Base-by-base conservation (phyloP, 331 rosid genomes). In the Prunus yedoensis region DNA sequence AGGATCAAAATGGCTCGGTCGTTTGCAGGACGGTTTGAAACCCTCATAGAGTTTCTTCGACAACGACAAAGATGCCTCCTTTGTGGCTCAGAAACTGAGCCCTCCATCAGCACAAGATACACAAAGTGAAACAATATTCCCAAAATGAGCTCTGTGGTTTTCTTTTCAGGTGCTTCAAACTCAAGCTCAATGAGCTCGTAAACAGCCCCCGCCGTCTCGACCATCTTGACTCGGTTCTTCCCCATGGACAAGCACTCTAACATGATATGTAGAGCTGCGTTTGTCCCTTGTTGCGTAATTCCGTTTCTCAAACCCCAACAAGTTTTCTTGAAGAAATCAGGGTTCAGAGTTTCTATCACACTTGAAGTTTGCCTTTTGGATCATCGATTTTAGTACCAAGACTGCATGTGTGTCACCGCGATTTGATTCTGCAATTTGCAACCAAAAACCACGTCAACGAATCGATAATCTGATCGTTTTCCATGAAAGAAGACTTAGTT, bases 391-490 rank as follows among this genome's bases (percentile, higher is more conserved):
- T 21, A 87, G 74, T 0, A 88, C 84, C 2, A 71, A 4, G 61
- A 85, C 60, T 0, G 85, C 87, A 8, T 85, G 82, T 0, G 88
- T 80, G 81, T 89, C 71, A 82, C 75, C 1, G 83, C 27, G 4
- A 54, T 5, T 0, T 85, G 83, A 50, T 79, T 84, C 15, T 71
- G 66, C 64, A 71, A 11, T 8, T 72, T 59, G 49, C 58, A 57
- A 4, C 60, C 46, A 3, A 89, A 66, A 74, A 91, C 96, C 94
- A 91, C 13, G 80, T 71, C 18, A 91, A 50, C 27, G 87, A 82
- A 53, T 89, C 83, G 49, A 87, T 8, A 3, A 85, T 28, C 14
- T 70, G 80, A 20, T 80, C 70, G 68, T 78, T 83, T n/a, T 87
- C 90, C 1, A 32, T 10, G 1, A 18, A 28, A 82, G 57, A 4